Evolutionary conservation across 768 basidiomycete species (phyloP), one percentile per base, ranked within the genome.

Genomic region (Suillus subluteus): DNA sequence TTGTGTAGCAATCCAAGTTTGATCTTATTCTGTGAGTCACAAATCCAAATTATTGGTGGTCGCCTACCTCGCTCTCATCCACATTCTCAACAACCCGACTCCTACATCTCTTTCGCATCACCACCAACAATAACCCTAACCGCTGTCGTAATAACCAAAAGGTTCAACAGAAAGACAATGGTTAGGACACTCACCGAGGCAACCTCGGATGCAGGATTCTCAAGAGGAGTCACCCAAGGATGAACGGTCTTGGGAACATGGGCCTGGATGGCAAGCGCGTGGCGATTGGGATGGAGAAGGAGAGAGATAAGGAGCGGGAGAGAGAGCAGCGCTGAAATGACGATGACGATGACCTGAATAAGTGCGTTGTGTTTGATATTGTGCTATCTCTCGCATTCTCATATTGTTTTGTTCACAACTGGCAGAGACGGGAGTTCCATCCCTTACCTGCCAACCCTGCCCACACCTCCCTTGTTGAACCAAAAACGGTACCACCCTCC

Each of bases 331-430:
- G 82, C 70, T 77, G 81, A 63, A 78, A 77, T 43, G 89, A 91
- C 52, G 78, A 77, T 37, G 89, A 92, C 65, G 82, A 84, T n/a
- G 85, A 83, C 71, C 75, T 88, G 61, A 93, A 93, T 77, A 94
- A 92, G 92, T 94, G 77, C 58, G 77, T 13, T 44, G 58, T n/a
- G 1, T 63, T 41, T 66, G 66, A 58, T 64, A 63, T 37, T 41
- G 64, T 55, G 40, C 55, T 46, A 64, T 68, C 37, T 50, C 62
- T 63, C 37, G 52, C 35, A 58, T 65, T 21, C 69, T 41, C 65
- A 69, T 46, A 72, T 15, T 18, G 6, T n/a, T 64, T 58, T 64
- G 62, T 65, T 62, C 68, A 9, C 70, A 92, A 90, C 71, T 92
- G 91, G 91, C 87, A 86, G 55, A 82, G 84, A 72, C 82, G 91